Conservation (phyloP, 1,284 basidiomycete genomes). For the Cryptococcus wingfieldii region DNA sequence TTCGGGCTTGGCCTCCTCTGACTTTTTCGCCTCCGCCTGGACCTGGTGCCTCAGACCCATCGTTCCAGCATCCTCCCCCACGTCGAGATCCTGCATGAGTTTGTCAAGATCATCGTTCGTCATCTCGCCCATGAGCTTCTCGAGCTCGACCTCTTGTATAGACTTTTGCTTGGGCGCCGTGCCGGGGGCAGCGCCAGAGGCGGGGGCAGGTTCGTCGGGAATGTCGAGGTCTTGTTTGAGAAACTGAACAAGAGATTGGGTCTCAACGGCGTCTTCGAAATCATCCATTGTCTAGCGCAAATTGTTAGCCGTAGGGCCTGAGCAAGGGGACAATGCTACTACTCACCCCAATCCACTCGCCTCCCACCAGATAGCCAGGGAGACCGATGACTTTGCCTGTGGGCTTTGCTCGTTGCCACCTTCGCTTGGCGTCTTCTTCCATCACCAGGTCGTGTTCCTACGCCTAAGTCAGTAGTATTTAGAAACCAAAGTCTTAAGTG, state of each 20-base stretch:
- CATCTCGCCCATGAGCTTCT: conserved; percentile 44
- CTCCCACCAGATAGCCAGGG: conserved; percentile 45
- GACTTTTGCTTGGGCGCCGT: conserved; percentile 14
- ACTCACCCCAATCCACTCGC: conserved; percentile 48
- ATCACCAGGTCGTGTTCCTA: conserved; percentile 41
- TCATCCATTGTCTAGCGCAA: conserved; percentile 43
- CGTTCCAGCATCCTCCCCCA: conserved; percentile 7
- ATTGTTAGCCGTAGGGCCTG: background rate
- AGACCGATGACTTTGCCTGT: conserved; percentile 39
- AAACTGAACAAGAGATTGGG: conserved; percentile 32
- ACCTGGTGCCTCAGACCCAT: background rate
- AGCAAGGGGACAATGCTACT: background rate
- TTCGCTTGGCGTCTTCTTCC: conserved; percentile 44
- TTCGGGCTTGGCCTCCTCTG: conserved; percentile 4
- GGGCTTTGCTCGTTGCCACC: conserved; percentile 46
- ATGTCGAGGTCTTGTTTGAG: conserved; percentile 41
- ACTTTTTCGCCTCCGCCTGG: background rate
- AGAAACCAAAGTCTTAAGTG: background rate
- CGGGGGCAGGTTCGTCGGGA: background rate
- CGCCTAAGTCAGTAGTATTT: background rate
- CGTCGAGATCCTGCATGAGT: conserved; percentile 35
- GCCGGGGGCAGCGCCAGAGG: conserved; percentile 5
- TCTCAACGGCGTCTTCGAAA: conserved; percentile 46
- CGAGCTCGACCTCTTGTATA: conserved; percentile 42
- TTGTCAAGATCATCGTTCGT: conserved; percentile 39